Base-by-base conservation (phyloP, 1,284 basidiomycete genomes). In the Thecaphora thlaspeos region DNA sequence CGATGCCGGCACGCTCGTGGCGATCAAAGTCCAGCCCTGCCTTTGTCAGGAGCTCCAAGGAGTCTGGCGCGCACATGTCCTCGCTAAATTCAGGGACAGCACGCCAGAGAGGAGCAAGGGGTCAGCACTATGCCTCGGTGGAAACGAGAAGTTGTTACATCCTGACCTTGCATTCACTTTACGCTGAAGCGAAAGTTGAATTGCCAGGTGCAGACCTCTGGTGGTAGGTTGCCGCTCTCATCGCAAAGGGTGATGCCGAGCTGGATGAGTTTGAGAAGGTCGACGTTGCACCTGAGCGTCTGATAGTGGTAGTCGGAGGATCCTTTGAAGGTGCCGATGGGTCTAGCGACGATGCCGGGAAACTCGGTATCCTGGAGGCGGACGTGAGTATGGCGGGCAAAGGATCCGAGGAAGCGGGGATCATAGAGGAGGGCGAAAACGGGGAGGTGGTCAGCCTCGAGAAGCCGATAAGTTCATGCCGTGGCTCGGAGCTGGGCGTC, bases 241-340 rank as follows among this genome's bases (percentile, higher is more conserved):
- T 98, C 92, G 46, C 90, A 88, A 36, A 99, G 82, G 2, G 94
- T 96, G 66, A 99, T 84, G 9, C 94, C 94, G 53, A 98, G 86
- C 81, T 99, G 94, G 51, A 99, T 96, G 80, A 97, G 91, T 81
- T 91, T 92, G 71, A 98, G 84, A 50, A 98, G 83, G 83, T 99
- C 94, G 73, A 98, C 95, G 79, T 99, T 99, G 49, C 77, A 78
- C 62, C 94, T 86, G 87, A 99, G 92, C 4, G 95, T 98, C 80
- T 99, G 94, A 80, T 96, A 99, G 80, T 98, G 94, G 76, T 97
- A 97, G 80, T 99, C 94, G 17, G 91, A 91, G 12, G 91, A 91
- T 0, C 92, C 94, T 79, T 91, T 92, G 83, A 96, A 98, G 36
- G 87, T 84, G 14, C 94, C 94, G 77, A 98, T 96, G 14, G 95